These are phyloP conservation scores for Amanita rimosa DNA, from an alignment of 768 basidiomycete genomes.

Conservation along the genomic window DNA sequence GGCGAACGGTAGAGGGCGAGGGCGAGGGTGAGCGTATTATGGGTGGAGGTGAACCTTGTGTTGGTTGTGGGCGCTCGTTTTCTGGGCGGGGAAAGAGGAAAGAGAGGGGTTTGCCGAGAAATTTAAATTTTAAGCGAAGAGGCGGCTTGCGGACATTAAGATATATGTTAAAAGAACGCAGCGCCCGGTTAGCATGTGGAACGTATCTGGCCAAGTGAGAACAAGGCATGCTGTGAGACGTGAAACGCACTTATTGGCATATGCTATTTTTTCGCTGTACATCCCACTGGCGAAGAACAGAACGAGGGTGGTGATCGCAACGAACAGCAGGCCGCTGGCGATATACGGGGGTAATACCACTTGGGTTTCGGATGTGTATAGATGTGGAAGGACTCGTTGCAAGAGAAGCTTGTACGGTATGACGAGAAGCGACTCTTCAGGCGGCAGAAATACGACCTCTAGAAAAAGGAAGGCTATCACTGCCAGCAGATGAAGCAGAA, in stretches of 20 bases:
- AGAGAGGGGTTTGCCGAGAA: conserved; percentile 36
- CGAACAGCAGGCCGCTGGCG: conserved; percentile 70
- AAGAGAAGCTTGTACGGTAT: conserved; percentile 49
- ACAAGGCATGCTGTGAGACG: not conserved
- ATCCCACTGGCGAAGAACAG: conserved; percentile 96
- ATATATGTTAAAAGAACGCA: conserved; percentile 93
- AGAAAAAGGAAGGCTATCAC: conserved; percentile 57
- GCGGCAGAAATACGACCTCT: conserved; percentile 60
- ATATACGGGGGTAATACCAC: conserved; percentile 62
- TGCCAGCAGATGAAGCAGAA: conserved; percentile 56
- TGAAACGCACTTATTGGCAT: conserved; percentile 75
- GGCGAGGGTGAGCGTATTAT: conserved; percentile 19
- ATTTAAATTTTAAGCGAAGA: conserved; percentile 44
- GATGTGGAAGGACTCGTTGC: conserved; percentile 37
- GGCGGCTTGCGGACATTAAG: conserved; percentile 86
- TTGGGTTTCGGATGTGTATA: conserved; percentile 28
- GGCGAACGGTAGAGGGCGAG: conserved; percentile 17
- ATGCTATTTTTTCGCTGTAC: conserved; percentile 93
- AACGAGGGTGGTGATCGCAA: conserved; percentile 80
- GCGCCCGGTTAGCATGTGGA: conserved; percentile 85
- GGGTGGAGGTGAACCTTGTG: conserved; percentile 18
- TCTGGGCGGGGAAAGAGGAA: conserved; percentile 44
- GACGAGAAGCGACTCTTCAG: conserved; percentile 51
- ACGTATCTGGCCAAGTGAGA: conserved; percentile 65
- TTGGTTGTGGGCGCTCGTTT: conserved; percentile 8